Percentiles rank a stretch among this genome's conserved stretches.
Evolutionary conservation across 148 eudicot genomes (phyloP).

Genomic region (Silene uniflora): DNA sequence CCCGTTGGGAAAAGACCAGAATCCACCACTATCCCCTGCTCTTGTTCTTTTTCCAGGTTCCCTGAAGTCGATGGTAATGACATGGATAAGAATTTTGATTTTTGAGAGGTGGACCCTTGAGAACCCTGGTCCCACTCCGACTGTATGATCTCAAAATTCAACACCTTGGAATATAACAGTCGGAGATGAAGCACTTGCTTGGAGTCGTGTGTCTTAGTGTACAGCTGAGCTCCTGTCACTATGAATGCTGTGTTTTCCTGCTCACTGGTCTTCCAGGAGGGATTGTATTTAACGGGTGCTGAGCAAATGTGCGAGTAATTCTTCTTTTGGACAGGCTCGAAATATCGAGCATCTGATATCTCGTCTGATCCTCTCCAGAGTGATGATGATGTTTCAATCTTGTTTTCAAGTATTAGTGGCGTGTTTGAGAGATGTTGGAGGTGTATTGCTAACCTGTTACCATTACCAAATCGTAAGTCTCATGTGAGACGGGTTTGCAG

Average conservation of each 20-base stretch:
- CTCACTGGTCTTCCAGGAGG: conserved; percentile 32
- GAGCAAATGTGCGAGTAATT: conserved; percentile 67
- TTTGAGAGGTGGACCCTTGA: conserved; percentile 37
- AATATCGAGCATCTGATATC: conserved; percentile 36
- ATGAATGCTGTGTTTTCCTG: conserved; percentile 39
- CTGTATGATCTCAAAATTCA: conserved; percentile 32
- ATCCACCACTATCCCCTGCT: conserved; percentile 48
- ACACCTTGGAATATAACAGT: conserved; percentile 49
- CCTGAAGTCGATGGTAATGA: conserved; percentile 41
- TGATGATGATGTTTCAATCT: conserved; percentile 22
- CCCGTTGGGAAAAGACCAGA: conserved; percentile 67
- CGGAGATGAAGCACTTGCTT: conserved; percentile 62
- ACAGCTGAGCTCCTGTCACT: conserved; percentile 78
- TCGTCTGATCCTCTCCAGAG: conserved; percentile 70
- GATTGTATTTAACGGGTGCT: conserved; percentile 52
- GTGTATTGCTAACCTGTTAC: conserved; percentile 71
- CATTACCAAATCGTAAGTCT: background rate
- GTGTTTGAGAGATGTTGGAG: conserved; percentile 58
- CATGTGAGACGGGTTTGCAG: too few relatives aligned
- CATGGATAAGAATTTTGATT: conserved; percentile 38
- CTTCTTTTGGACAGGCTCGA: conserved; percentile 64
- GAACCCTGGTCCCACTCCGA: conserved; percentile 56
- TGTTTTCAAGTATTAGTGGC: conserved; percentile 54
- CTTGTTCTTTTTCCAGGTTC: conserved; percentile 37
- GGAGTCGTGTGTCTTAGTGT: conserved; percentile 43